A percentile compares a stretch with the other conserved stretches of the same genome.
phyloP scores from a whole-genome alignment of 163 green algal species.

The Prototheca stagnorum region DNA sequence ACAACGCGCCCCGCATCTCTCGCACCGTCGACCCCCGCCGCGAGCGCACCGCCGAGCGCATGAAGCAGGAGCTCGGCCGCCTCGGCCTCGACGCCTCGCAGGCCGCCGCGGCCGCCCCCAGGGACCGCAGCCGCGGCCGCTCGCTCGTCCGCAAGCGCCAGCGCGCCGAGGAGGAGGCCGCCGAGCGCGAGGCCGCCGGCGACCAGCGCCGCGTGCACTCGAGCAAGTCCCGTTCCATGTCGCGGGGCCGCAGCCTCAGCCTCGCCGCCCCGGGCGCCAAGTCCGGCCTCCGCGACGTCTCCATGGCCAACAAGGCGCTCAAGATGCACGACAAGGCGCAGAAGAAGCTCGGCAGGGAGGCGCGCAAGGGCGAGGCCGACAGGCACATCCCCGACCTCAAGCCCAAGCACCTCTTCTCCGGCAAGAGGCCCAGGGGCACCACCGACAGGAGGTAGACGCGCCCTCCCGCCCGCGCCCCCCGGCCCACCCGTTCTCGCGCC shows the following conservation, averaged over 20 bases:
- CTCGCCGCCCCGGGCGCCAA: conserved; percentile 34
- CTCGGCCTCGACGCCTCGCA: conserved; percentile 71
- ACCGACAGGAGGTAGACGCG: conserved; percentile 51
- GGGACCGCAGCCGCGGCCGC: conserved; percentile 24
- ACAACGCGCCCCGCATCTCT: conserved; percentile 51
- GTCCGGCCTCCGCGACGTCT: conserved; percentile 60
- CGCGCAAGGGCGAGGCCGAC: conserved; percentile 70
- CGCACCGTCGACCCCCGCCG: conserved; percentile 29
- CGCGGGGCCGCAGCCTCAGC: conserved; percentile 51
- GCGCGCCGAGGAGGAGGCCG: conserved; percentile 32
- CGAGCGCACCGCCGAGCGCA: conserved; percentile 29
- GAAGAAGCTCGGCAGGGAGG: conserved; percentile 58
- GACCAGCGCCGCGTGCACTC: conserved; percentile 67
- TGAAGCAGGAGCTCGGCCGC: conserved; percentile 45
- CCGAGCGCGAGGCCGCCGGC: conserved; percentile 32
- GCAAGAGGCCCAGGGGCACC: conserved; percentile 68
- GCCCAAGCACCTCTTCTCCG: conserved; percentile 91
- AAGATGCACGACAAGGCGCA: conserved; percentile 76
- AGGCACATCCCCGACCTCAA: conserved; percentile 77
- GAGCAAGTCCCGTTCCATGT: conserved; percentile 74
- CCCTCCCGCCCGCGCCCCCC: too few relatives aligned
- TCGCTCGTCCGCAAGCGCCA: conserved; percentile 54
- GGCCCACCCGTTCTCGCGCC: neutral
- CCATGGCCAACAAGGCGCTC: conserved; percentile 62
- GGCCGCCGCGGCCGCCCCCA: conserved; percentile 39